phyloP scores from a whole-genome alignment of 768 basidiomycete species.

The Tylopilus cervinicoccineus region DNA sequence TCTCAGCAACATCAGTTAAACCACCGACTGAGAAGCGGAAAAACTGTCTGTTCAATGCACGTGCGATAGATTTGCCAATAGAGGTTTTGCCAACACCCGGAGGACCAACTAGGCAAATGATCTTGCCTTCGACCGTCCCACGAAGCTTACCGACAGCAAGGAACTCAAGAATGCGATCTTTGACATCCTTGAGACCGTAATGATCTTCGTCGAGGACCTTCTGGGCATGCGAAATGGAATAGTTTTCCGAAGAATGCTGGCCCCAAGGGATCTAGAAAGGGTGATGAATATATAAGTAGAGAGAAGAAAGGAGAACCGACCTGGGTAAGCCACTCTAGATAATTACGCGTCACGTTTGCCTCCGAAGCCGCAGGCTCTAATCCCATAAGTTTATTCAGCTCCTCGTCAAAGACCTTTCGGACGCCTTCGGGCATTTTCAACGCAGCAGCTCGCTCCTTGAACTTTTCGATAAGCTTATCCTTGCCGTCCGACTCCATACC shows the following conservation, averaged over 20 bases:
- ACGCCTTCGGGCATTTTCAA: slow-evolving; percentile 90
- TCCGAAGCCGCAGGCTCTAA: slow-evolving; percentile 90
- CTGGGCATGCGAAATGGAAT: slow-evolving; percentile 77
- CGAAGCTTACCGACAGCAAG: slow-evolving; percentile 92
- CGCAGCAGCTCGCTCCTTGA: slow-evolving; percentile 75
- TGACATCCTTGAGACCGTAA: slow-evolving; percentile 89
- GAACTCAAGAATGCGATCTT: slow-evolving; percentile 93
- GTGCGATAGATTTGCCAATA: slow-evolving; percentile 92
- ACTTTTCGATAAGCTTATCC: slow-evolving; percentile 90
- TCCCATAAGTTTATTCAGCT: slow-evolving; percentile 83
- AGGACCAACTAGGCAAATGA: slow-evolving; percentile 93
- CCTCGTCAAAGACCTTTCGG: slow-evolving; percentile 94
- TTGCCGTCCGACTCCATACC: slow-evolving; percentile 95
- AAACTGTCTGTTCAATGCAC: slow-evolving; percentile 87
- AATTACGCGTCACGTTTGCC: slow-evolving; percentile 92
- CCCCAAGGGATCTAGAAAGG: slow-evolving; percentile 88
- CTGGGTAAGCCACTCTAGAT: slow-evolving; percentile 90
- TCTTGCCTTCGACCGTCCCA: slow-evolving; percentile 95
- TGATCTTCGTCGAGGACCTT: slow-evolving; percentile 91
- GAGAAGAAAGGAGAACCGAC: slow-evolving; percentile 31
- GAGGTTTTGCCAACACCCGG: slow-evolving; percentile 98
- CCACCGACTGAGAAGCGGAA: slow-evolving; percentile 98
- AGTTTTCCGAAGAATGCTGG: slow-evolving; percentile 89
- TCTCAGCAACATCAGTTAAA: slow-evolving; percentile 96
- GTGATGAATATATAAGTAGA: not conserved